phyloP scores from a whole-genome alignment of 2,329 filamentous ascomycete species.

The Colletotrichum agaves region DNA sequence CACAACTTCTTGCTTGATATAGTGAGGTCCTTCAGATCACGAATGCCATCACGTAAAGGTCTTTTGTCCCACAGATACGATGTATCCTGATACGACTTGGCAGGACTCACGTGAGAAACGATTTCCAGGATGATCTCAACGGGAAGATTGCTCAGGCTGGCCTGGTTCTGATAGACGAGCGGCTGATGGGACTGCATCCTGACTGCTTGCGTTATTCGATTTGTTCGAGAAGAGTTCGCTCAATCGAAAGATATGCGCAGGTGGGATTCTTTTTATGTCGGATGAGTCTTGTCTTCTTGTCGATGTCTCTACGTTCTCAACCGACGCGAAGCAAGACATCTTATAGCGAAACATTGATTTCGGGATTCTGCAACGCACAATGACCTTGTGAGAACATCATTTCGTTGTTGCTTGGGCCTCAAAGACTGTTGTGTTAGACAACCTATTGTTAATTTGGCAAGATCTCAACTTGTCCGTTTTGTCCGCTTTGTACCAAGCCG shows the following conservation, averaged over 20 bases:
- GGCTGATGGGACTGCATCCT: not conserved
- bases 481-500: not conserved
- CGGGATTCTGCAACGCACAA: not conserved
- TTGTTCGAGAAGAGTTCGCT: too few species aligned
- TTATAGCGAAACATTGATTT: not conserved
- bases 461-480: not conserved
- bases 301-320: not conserved
- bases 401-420: not conserved
- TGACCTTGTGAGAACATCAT: not conserved
- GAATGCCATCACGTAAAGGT: not conserved
- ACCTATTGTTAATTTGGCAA: not conserved
- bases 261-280: too few species aligned
- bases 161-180: not conserved
- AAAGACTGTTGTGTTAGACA: not conserved
- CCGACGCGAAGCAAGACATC: not conserved
- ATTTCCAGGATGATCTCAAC: slow-evolving; percentile 6
- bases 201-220: too few species aligned
- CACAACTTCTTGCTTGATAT: slow-evolving; percentile 1
- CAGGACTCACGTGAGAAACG: not conserved
- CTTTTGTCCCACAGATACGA: not conserved
- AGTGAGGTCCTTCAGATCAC: slow-evolving; percentile 6
- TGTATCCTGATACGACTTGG: not conserved
- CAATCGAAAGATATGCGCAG: too few species aligned
- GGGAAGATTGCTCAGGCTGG: not conserved
- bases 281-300: too few species aligned